Base-by-base conservation (phyloP, 306 rosid species). In the Prunus kanzakura region DNA sequence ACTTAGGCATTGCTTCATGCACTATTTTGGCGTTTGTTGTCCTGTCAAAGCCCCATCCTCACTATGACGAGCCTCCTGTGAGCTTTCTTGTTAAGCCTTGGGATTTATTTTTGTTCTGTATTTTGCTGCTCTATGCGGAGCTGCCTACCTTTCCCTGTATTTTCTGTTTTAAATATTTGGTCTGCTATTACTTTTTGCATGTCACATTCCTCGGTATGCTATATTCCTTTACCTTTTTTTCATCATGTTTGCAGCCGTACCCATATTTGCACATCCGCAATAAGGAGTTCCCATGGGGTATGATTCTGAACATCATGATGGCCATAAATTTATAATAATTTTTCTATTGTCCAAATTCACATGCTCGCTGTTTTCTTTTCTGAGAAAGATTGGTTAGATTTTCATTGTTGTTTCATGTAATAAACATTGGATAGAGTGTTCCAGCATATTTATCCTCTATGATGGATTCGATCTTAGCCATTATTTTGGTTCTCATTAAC, bases 231-330 rank as follows among this genome's bases (percentile, higher is more conserved):
- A 8, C 54, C 19, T 13, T 71, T 45, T 45, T 57, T 54, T 76
- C 64, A 70, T 11, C 15, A 13, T 79, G 7, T 79, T 38, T 83
- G 75, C 90, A 88, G 92, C 35, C 90, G 2, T 88, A 88, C 62
- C 84, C 88, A 4, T 86, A 88, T 35, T 45, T 88, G 77, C 99
- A 89, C 82, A 86, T 93, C 78, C 99, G 99, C 90, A 96, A 91
- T 65, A 96, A 96, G 90, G 99, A 96, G 84, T 96, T 96, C 81
- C 99, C 98, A 23, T 96, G 99, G 99, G 99, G 99, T 96, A 93
- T 70, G 86, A 72, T 71, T 67, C 70, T 49, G 32, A 45, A 50
- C 57, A 7, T 65, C 20, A 30, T 49, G 11, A 14, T 72, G 8
- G 12, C 11, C 15, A 4, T 15, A 45, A 43, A 25, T 30, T 52